Evolutionary conservation across 768 basidiomycete species (phyloP).

Genomic region (Ramaria sp.): DNA sequence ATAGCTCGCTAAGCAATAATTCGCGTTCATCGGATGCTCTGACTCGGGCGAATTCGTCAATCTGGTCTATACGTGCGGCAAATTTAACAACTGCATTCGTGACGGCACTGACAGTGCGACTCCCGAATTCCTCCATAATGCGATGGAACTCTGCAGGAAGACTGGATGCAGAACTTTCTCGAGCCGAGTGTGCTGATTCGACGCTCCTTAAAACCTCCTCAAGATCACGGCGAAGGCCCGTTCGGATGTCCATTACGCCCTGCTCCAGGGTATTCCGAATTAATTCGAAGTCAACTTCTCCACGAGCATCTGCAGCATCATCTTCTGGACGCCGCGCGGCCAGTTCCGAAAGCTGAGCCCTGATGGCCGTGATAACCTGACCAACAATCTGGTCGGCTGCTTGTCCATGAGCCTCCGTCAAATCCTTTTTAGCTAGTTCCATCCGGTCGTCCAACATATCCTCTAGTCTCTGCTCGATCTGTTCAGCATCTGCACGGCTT

Average conservation of each 20-base stretch:
- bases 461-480: constrained; percentile 50
- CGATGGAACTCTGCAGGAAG: constrained; percentile 10
- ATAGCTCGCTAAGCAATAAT: constrained; percentile 48
- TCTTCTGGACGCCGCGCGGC: not conserved
- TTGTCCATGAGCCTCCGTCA: constrained; percentile 5
- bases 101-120: constrained; percentile 47
- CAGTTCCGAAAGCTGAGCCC: constrained; percentile 8
- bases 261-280: constrained; percentile 61
- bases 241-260: constrained; percentile 49
- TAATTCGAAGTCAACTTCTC: constrained; percentile 70
- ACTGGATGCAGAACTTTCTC: constrained; percentile 11
- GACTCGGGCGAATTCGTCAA: constrained; percentile 27
- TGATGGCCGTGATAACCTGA: constrained; percentile 33
- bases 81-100: constrained; percentile 47
- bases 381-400: constrained; percentile 13
- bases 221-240: constrained; percentile 50
- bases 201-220: constrained; percentile 27
- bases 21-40: constrained; percentile 38
- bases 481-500: constrained; percentile 40
- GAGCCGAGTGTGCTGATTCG: constrained; percentile 24
- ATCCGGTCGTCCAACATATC: constrained; percentile 64
- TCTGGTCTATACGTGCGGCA: constrained; percentile 45
- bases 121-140: constrained; percentile 47
- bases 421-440: constrained; percentile 19
- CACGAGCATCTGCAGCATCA: constrained; percentile 43